Base-by-base conservation (phyloP, 176 grass and related monocot genomes). In the Aegilops speltoides region DNA sequence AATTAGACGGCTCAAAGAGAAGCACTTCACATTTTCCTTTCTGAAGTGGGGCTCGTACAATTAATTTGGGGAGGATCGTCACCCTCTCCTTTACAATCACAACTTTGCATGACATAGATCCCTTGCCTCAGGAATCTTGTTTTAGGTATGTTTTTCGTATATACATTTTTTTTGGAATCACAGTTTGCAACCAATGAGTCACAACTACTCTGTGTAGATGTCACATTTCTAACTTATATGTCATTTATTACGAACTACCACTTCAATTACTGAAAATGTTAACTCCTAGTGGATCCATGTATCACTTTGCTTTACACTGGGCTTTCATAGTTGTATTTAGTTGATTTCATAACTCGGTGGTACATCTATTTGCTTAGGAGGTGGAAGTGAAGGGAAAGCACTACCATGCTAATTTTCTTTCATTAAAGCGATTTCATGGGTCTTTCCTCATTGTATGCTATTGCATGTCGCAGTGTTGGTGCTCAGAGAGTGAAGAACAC, bases 391-490 rank as follows among this genome's bases (percentile, higher is more conserved):
- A 75, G 38, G 9, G 10, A 76, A 54, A 76, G 0, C 12, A 26
- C 9, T 45, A 64, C 3, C 8, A 80, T 23, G 4, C 0, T 11
- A 2, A 26, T 28, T 11, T 68, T 73, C 54, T 31, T 64, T 36
- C 46, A 66, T 73, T 43, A 25, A 77, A 77, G 3, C 11, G 45
- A 10, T 84, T 81, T 62, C 40, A 2, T 72, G 61, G 25, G 7
- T 22, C 20, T 12, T 69, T 87, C 70, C 20, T 84, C 56, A 77
- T 78, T 83, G 41, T 79, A 25, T 38, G 36, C 89, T 65, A 48
- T 52, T 84, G 28, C 46, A 33, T 70, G 63, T 86, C 80, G 37
- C 76, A 97, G 95, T 79, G 89, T 97, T 61, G 95, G 95, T 57
- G 92, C 90, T 37, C 60, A 62, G 46, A 91, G 89, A 70, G 92